These are phyloP conservation scores for Hypoxylon sp. DNA, from an alignment of 2,329 filamentous ascomycete species.

Conservation along the genomic window DNA sequence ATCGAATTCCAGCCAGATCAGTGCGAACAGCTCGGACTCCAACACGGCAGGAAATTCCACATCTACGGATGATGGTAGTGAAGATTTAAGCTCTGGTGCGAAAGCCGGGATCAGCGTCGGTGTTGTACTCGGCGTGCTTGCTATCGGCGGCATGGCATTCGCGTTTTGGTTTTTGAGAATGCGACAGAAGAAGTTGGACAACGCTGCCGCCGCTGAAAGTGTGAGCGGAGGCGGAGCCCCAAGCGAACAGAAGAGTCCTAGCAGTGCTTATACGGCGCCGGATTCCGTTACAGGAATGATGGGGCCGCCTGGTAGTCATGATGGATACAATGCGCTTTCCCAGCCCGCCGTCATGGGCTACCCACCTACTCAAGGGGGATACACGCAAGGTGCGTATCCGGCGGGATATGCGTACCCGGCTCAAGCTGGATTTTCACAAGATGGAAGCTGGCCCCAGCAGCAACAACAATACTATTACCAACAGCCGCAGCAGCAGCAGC, in stretches of 20 bases:
- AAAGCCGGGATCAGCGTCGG: slow-evolving; percentile 50
- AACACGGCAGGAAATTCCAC: background rate
- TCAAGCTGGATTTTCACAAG: slow-evolving; percentile 12
- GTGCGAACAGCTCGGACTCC: slow-evolving; percentile 1
- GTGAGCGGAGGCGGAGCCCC: too few relatives aligned
- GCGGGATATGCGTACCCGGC: slow-evolving; percentile 4
- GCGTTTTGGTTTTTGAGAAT: slow-evolving; percentile 42
- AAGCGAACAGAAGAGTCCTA: too few relatives aligned
- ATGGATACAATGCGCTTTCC: slow-evolving; percentile 7
- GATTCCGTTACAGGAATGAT: too few relatives aligned
- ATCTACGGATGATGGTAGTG: slow-evolving; percentile 12
- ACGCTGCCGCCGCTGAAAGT: too few relatives aligned
- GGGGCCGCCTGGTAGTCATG: slow-evolving; percentile 2
- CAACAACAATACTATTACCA: background rate
- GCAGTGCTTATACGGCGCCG: too few relatives aligned
- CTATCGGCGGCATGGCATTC: slow-evolving; percentile 42
- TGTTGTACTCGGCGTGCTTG: slow-evolving; percentile 47
- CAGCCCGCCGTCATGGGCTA: too few relatives aligned
- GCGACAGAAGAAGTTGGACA: slow-evolving; percentile 36
- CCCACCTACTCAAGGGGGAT: too few relatives aligned
- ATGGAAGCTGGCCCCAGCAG: slow-evolving; percentile 19
- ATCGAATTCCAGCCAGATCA: slow-evolving; percentile 36
- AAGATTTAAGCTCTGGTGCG: slow-evolving; percentile 48
- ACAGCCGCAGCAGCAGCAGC: slow-evolving; percentile 7
- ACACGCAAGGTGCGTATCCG: slow-evolving; percentile 12